Evolutionary conservation across 768 basidiomycete genomes (phyloP).

Genomic region (Rhizopogon vesiculosus): DNA sequence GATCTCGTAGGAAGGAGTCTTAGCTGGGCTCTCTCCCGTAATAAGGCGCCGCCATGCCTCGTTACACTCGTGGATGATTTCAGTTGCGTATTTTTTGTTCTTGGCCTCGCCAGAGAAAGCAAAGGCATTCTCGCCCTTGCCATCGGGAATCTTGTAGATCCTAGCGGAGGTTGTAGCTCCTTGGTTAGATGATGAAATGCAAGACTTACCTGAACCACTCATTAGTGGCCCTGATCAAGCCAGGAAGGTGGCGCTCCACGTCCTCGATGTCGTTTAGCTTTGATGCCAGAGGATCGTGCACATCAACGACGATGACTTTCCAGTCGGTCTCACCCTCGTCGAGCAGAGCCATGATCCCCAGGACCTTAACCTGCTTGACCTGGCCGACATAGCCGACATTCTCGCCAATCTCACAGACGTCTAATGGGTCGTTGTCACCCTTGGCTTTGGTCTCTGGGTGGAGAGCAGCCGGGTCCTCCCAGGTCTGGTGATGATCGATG

Average conservation of each 20-base stretch:
- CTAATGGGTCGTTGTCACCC: conserved; percentile 99
- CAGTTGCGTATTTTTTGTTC: conserved; percentile 99
- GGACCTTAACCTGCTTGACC: conserved; percentile 99
- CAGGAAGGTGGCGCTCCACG: conserved; percentile 96
- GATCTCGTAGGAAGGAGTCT: conserved; percentile 68
- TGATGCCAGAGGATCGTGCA: conserved; percentile 90
- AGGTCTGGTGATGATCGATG: conserved; percentile 56
- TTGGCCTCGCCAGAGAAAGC: conserved; percentile 99
- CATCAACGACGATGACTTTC: conserved; percentile 99
- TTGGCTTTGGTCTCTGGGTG: conserved; percentile 98
- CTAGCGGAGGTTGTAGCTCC: conserved; percentile 30
- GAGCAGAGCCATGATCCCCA: conserved; percentile 99
- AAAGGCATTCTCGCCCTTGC: conserved; percentile 96
- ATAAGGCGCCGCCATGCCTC: conserved; percentile 97
- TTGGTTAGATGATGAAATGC: background rate
- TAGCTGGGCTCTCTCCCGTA: conserved; percentile 70
- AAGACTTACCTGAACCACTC: conserved; percentile 90
- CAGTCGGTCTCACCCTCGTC: conserved; percentile 99
- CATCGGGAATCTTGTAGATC: conserved; percentile 96
- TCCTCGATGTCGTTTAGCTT: conserved; percentile 99
- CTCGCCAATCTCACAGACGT: conserved; percentile 99
- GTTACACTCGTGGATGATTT: conserved; percentile 98
- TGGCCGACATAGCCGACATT: conserved; percentile 96
- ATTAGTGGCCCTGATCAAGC: conserved; percentile 93
- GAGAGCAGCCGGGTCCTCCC: conserved; percentile 86